Evolutionary conservation across 345 rosid species (phyloP), one percentile per base, ranked within the genome.

Genomic region (Excoecaria cochinchinensis): DNA sequence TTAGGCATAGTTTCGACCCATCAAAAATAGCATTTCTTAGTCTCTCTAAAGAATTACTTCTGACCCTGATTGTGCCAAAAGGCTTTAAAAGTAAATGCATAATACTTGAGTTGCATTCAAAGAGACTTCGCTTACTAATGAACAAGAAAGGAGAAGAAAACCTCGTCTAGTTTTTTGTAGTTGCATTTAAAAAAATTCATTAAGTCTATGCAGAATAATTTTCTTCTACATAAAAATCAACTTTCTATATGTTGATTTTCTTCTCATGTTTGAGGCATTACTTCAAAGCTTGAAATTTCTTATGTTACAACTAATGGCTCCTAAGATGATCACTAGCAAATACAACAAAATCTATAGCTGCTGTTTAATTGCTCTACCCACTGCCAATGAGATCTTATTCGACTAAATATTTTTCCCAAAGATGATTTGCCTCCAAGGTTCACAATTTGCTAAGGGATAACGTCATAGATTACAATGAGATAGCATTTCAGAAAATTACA

Each of bases 351-450:
- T 9, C 8, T 31, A 57, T n/a, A 17, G 15, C 10, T 19, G 51
- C 50, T 19, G 4, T 40, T 55, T 70, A 70, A 24, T 59, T 24
- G 36, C 38, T 44, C 36, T 69, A 51, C 60, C 71, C 46, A 69
- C 60, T 36, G 44, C 25, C 15, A 13, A 16, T 25, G 60, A 16
- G 31, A 69, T 69, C 12, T 51, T 56, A 53, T 31, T 15, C 46
- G 9, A 36, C 73, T 21, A 17, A 53, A 14, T 70, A 55, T 8
- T 70, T 31, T 39, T 39, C 21, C 15, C 13, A 2, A 70, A 36
- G 4, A 65, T 16, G 8, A 40, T 16, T 16, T 39, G 10, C 19
- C 65, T 4, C 8, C 65, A 60, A 60, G 40, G 65, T 13, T 12
- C 40, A 60, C 31, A 60, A 11, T 60, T 52, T 15, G 62, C 31